Evolutionary conservation across 2,329 filamentous ascomycete genomes (phyloP).

Genomic region (Alternaria angustiovoidea): DNA sequence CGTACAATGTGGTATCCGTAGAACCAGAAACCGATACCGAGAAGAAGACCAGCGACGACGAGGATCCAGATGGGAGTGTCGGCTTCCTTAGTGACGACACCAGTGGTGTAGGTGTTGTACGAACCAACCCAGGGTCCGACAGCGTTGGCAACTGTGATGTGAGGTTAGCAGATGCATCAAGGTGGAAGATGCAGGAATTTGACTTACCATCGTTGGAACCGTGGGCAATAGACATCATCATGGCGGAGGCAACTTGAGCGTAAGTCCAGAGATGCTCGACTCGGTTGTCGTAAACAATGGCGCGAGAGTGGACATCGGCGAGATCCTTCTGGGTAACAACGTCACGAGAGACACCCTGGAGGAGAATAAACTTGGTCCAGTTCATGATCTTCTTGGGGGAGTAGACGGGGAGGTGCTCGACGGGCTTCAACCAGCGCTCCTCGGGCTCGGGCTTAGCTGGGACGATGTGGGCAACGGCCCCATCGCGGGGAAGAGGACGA

Average conservation of each 20-base stretch:
- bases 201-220: constrained; percentile 66
- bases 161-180: neutral
- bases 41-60: constrained; percentile 60
- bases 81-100: constrained; percentile 55
- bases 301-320: constrained; percentile 51
- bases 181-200: rapidly evolving
- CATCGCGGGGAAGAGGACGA: constrained; percentile 10
- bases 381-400: constrained; percentile 46
- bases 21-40: constrained; percentile 66
- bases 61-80: constrained; percentile 69
- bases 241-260: constrained; percentile 60
- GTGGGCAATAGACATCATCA: constrained; percentile 76
- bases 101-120: constrained; percentile 66
- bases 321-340: constrained; percentile 45
- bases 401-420: constrained; percentile 39
- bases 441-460: constrained; percentile 37
- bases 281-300: constrained; percentile 55
- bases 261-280: constrained; percentile 60
- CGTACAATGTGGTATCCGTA: constrained; percentile 71
- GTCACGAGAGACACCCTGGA: constrained; percentile 55
- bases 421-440: constrained; percentile 47
- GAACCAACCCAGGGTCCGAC: constrained; percentile 67
- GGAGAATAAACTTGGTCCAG: constrained; percentile 56
- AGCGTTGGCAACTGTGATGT: constrained; percentile 60
- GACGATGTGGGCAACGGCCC: constrained; percentile 6